Evolutionary conservation across 768 basidiomycete genomes (phyloP).

Genomic region (Termitomyces sp.): DNA sequence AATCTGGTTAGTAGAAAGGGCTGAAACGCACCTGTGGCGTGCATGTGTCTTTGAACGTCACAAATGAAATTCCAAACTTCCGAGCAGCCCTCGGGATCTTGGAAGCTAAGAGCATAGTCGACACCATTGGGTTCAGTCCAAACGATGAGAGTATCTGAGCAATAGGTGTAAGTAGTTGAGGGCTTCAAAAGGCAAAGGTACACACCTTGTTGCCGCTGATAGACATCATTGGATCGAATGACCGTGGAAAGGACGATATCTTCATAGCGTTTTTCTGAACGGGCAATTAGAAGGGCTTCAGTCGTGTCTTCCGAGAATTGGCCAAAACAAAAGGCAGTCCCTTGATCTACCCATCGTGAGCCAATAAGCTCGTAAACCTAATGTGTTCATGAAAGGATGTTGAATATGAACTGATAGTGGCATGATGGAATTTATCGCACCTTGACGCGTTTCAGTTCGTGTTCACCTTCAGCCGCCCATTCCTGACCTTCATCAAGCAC

Average conservation of each 20-base stretch:
- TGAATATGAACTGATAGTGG: not conserved
- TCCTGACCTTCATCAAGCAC: constrained; percentile 56
- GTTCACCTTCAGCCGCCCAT: constrained; percentile 60
- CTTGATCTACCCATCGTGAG: constrained; percentile 91
- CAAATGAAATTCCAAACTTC: constrained; percentile 98
- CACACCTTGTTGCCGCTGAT: constrained; percentile 78
- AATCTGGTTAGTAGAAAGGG: not conserved
- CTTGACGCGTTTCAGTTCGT: constrained; percentile 85
- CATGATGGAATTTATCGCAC: constrained; percentile 28
- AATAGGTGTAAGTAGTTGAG: constrained; percentile 3
- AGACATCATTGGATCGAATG: constrained; percentile 80
- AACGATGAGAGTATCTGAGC: constrained; percentile 90
- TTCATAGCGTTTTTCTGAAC: constrained; percentile 69
- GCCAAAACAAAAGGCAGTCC: constrained; percentile 95
- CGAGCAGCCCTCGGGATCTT: constrained; percentile 90
- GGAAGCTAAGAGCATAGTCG: constrained; percentile 96
- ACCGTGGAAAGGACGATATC: constrained; percentile 76
- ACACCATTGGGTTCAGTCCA: constrained; percentile 97
- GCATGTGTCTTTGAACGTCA: constrained; percentile 87
- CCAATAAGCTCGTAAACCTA: constrained; percentile 95
- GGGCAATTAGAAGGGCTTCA: constrained; percentile 82
- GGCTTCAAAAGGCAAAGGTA: constrained; percentile 3
- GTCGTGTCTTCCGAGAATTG: constrained; percentile 75
- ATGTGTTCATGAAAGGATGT: constrained; percentile 12
- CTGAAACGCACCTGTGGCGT: constrained; percentile 47